A percentile compares a stretch with the other conserved stretches of the same genome.
Evolutionary conservation across 2,329 filamentous ascomycete genomes (phyloP).

Genomic region (Orbilia brochopaga): DNA sequence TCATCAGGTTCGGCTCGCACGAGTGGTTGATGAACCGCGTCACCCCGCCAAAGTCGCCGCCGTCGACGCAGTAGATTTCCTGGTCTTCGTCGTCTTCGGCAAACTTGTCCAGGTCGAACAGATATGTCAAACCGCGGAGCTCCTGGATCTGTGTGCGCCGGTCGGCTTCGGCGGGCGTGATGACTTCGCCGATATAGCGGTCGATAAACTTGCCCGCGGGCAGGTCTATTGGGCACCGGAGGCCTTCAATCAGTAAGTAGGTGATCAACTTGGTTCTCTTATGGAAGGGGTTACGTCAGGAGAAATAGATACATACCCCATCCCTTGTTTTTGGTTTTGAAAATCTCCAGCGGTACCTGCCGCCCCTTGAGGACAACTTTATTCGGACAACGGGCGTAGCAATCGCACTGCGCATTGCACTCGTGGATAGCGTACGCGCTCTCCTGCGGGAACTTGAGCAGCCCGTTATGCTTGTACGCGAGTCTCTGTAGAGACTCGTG

Average conservation of each 20-base stretch:
- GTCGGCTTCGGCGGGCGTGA: constrained; percentile 70
- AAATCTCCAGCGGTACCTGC: constrained; percentile 74
- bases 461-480: constrained; percentile 52
- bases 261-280: constrained; percentile 13
- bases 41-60: constrained; percentile 77
- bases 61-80: constrained; percentile 63
- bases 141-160: constrained; percentile 66
- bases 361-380: constrained; percentile 77
- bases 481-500: constrained; percentile 43
- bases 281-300: neutral
- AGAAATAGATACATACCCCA: constrained; percentile 67
- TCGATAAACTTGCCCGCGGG: constrained; percentile 79
- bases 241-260: constrained; percentile 62
- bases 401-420: constrained; percentile 75
- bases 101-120: constrained; percentile 84
- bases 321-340: constrained; percentile 74
- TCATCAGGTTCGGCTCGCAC: constrained; percentile 77
- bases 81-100: constrained; percentile 59
- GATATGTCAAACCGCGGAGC: constrained; percentile 74
- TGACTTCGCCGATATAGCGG: constrained; percentile 75
- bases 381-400: constrained; percentile 71
- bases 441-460: constrained; percentile 50
- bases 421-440: constrained; percentile 70
- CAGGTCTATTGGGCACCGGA: constrained; percentile 70
- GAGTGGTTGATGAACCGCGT: constrained; percentile 84